phyloP scores from a whole-genome alignment of 2,329 filamentous ascomycete species.

The Pseudogymnoascus sp. region DNA sequence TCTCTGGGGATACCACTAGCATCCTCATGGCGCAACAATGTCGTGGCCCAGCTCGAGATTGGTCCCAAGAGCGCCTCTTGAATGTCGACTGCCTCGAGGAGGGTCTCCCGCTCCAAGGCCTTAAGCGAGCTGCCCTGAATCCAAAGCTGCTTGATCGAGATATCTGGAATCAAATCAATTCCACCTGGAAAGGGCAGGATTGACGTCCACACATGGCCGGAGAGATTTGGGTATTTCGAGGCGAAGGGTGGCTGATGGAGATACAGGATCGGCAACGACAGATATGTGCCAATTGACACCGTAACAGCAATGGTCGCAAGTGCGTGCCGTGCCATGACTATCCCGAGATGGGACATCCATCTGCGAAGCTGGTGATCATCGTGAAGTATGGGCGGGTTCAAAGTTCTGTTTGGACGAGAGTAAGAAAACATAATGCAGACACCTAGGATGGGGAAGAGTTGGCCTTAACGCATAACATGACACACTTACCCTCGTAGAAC shows the following conservation, averaged over 20 bases:
- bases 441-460: not conserved
- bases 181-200: conserved; percentile 32
- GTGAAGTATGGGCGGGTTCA: not conserved
- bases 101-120: conserved; percentile 38
- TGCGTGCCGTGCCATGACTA: not conserved
- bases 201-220: conserved; percentile 45
- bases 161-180: conserved; percentile 31
- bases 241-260: not conserved
- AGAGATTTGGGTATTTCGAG: conserved; percentile 22
- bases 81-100: conserved; percentile 37
- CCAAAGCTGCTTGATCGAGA: conserved; percentile 45
- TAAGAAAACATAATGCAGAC: not conserved
- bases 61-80: conserved; percentile 36
- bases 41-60: not conserved
- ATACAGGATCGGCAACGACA: not conserved
- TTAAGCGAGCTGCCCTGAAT: conserved; percentile 45
- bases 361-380: not conserved
- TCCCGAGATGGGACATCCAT: not conserved
- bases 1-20: not conserved
- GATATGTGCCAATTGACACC: not conserved
- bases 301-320: not conserved
- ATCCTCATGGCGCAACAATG: not conserved
- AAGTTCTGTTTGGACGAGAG: not conserved
- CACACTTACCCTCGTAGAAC: not conserved
- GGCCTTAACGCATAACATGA: not conserved